Evolutionary conservation across 176 grass and related monocot species (phyloP).

Genomic region (Musa acuminata): DNA sequence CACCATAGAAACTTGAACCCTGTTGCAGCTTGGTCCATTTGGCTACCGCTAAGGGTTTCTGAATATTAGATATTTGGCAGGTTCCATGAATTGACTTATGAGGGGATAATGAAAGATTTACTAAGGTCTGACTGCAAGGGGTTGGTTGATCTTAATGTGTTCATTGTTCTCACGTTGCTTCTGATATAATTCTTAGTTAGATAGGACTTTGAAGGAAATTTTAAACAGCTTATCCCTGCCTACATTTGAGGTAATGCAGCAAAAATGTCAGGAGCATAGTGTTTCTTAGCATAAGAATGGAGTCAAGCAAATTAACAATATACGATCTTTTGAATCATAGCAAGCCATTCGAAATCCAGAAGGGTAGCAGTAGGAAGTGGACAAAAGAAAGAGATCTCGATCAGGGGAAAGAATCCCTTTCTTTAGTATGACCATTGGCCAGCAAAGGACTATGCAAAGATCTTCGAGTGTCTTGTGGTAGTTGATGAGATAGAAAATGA

Average conservation of each 20-base stretch:
- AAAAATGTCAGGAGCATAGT: background rate
- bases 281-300: background rate
- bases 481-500: conserved; percentile 76
- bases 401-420: conserved; percentile 72
- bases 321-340: conserved; percentile 49
- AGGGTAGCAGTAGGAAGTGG: conserved; percentile 88
- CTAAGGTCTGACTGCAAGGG: background rate
- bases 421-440: conserved; percentile 96
- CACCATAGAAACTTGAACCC: no score
- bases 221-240: no score
- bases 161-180: background rate
- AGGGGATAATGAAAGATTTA: background rate
- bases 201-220: background rate
- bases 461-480: conserved; percentile 79
- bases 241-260: background rate
- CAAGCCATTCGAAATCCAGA: conserved; percentile 53
- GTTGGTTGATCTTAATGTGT: background rate
- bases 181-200: background rate
- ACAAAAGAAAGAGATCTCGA: conserved; percentile 79
- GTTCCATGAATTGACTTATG: background rate
- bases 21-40: no score
- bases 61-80: background rate
- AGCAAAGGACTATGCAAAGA: conserved; percentile 60
- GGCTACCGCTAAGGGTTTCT: background rate
- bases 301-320: background rate